These are phyloP conservation scores for Chlamydomonas sphaeroides DNA, from an alignment of 139 green algal species.

Conservation along the genomic window DNA sequence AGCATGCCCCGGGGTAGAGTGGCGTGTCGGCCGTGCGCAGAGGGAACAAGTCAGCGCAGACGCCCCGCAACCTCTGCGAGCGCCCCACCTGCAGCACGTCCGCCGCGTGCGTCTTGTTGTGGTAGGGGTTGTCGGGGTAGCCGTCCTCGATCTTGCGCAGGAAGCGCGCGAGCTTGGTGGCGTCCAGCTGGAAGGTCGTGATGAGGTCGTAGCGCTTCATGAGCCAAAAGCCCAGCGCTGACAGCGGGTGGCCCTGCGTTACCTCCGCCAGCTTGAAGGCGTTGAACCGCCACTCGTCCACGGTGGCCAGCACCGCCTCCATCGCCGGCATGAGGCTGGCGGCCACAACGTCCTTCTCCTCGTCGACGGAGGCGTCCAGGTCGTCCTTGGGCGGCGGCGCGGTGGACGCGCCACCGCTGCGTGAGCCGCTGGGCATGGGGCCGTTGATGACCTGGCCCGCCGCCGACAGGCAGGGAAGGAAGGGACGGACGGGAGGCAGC, in stretches of 20 bases:
- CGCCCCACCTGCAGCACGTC: constrained; percentile 54
- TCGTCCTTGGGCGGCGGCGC: constrained; percentile 15
- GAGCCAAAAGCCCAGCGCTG: constrained; percentile 53
- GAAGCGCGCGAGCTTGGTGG: constrained; percentile 50
- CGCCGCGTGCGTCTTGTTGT: constrained; percentile 60
- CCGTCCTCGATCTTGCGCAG: constrained; percentile 51
- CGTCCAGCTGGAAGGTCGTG: constrained; percentile 46
- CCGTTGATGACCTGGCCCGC: constrained; percentile 10
- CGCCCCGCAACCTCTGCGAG: no score
- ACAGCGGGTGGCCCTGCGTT: constrained; percentile 59
- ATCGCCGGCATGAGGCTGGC: constrained; percentile 43
- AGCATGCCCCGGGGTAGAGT: no score
- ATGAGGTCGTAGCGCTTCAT: constrained; percentile 51
- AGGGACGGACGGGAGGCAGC: no score
- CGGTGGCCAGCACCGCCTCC: constrained; percentile 43
- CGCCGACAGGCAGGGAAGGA: neutral
- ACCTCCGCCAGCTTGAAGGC: constrained; percentile 60
- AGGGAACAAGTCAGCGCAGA: no score
- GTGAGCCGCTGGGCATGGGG: neutral
- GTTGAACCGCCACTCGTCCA: constrained; percentile 63
- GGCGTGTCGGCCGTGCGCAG: no score
- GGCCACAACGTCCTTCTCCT: constrained; percentile 39
- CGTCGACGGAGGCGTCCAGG: neutral
- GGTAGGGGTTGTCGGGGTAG: constrained; percentile 40
- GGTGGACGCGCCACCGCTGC: neutral